phyloP scores from a whole-genome alignment of 2,329 filamentous ascomycete species.

The Chalaropsis ovoidea region DNA sequence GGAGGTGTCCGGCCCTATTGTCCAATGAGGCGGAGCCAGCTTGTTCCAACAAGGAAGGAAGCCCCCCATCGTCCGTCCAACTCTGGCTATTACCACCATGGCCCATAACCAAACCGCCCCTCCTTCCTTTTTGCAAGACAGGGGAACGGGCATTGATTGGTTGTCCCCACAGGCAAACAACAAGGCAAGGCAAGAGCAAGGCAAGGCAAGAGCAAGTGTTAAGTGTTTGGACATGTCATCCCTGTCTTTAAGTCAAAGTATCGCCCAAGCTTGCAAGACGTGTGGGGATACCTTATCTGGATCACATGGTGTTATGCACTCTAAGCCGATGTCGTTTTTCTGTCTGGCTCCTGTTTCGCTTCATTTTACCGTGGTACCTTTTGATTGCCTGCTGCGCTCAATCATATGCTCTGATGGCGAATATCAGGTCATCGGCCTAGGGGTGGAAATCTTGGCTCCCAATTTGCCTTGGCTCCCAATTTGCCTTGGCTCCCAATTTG shows the following conservation, averaged over 20 bases:
- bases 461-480: neutral
- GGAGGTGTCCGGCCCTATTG: neutral
- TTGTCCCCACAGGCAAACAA: too few relatives aligned
- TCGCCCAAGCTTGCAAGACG: neutral
- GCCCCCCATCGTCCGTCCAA: too few relatives aligned
- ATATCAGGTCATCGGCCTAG: neutral
- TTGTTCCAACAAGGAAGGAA: conserved; percentile 11
- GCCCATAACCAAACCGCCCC: too few relatives aligned
- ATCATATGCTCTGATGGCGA: neutral
- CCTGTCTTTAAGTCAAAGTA: neutral
- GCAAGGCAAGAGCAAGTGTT: too few relatives aligned
- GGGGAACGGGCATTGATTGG: too few relatives aligned
- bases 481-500: neutral
- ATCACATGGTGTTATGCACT: too few relatives aligned
- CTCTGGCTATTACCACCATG: too few relatives aligned
- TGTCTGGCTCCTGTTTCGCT: neutral
- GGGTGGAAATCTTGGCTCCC: neutral
- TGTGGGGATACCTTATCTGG: neutral
- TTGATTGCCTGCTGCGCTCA: neutral
- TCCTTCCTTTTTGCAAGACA: neutral
- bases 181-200: too few relatives aligned
- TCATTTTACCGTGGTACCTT: neutral
- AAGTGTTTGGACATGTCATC: too few relatives aligned
- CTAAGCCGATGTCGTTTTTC: too few relatives aligned
- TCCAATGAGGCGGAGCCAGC: conserved; percentile 7